A percentile compares a stretch with the other conserved stretches of the same genome.
phyloP scores from a whole-genome alignment of 2,329 filamentous ascomycete species.

The Ascochyta rabiei region DNA sequence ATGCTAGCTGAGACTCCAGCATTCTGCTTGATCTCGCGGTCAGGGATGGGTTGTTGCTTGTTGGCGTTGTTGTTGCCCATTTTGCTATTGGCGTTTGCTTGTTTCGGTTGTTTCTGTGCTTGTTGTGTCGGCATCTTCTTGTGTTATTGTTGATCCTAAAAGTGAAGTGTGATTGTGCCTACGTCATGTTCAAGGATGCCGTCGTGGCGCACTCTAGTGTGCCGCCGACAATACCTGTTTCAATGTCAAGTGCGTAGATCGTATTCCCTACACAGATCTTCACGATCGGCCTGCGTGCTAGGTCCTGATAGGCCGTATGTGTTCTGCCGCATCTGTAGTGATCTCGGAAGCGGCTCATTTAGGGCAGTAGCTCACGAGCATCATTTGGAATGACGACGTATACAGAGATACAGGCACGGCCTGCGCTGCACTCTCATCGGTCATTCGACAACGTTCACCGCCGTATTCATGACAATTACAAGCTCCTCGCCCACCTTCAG shows the following conservation, averaged over 20 bases:
- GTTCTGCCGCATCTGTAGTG: background rate
- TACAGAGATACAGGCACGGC: background rate
- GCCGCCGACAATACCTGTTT: constrained; percentile 16
- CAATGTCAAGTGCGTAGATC: background rate
- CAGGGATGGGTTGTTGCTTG: constrained; percentile 33
- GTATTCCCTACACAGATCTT: constrained; percentile 8
- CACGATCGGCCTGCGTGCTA: background rate
- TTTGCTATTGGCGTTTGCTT: constrained; percentile 7
- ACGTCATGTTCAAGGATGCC: constrained; percentile 18
- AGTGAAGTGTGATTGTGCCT: background rate
- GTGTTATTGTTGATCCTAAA: constrained; percentile 5
- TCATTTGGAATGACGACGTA: background rate
- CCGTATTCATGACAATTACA: no score
- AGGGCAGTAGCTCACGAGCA: background rate
- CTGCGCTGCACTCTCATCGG: background rate
- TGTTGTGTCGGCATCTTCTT: background rate
- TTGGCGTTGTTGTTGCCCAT: constrained; percentile 17
- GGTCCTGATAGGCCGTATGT: background rate
- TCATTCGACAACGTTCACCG: no score
- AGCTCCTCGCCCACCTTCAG: no score
- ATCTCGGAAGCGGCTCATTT: background rate
- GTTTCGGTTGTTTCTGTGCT: constrained; percentile 1
- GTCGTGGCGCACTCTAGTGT: constrained; percentile 12
- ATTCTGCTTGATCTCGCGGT: constrained; percentile 49
- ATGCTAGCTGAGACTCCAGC: constrained; percentile 46